Percentiles rank a stretch among this genome's conserved stretches.
These are phyloP conservation scores for Rachicladosporium sp. DNA, from an alignment of 2,329 filamentous ascomycete species.

Conservation along the genomic window DNA sequence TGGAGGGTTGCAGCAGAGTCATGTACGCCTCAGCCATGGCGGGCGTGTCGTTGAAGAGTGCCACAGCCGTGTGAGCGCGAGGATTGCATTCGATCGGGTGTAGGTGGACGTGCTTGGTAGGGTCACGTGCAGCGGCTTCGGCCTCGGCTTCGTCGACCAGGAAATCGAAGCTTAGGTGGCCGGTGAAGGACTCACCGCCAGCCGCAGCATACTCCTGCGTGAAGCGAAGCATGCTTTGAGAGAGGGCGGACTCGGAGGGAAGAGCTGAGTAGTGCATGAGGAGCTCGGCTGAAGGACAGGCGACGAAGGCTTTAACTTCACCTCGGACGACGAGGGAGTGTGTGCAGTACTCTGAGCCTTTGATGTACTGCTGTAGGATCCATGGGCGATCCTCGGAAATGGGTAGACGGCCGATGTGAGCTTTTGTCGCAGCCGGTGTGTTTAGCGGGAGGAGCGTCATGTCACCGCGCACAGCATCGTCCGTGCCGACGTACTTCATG, in stretches of 20 bases:
- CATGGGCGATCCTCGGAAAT: slow-evolving; percentile 47
- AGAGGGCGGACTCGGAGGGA: slow-evolving; percentile 39
- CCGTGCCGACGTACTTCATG: slow-evolving; percentile 53
- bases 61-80: slow-evolving; percentile 53
- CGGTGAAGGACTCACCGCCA: slow-evolving; percentile 44
- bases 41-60: slow-evolving; percentile 41
- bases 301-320: slow-evolving; percentile 51
- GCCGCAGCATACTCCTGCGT: slow-evolving; percentile 45
- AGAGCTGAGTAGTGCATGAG: slow-evolving; percentile 56
- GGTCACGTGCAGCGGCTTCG: slow-evolving; percentile 14
- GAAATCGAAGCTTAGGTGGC: slow-evolving; percentile 63
- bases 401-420: slow-evolving; percentile 41
- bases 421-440: slow-evolving; percentile 40
- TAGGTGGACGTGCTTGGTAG: slow-evolving; percentile 27
- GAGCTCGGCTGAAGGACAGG: slow-evolving; percentile 50
- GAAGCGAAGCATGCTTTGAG: slow-evolving; percentile 50
- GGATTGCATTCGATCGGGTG: slow-evolving; percentile 64
- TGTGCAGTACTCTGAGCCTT: slow-evolving; percentile 56
- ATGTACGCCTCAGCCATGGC: slow-evolving; percentile 43
- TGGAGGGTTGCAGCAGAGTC: slow-evolving; percentile 26
- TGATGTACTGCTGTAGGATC: slow-evolving; percentile 58
- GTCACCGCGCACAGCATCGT: slow-evolving; percentile 46
- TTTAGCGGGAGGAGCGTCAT: slow-evolving; percentile 53
- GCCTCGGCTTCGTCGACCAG: slow-evolving; percentile 42
- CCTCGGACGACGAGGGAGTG: slow-evolving; percentile 57